Conservation (phyloP, 2,329 filamentous ascomycete species). For the Stagonosporopsis tanaceti region DNA sequence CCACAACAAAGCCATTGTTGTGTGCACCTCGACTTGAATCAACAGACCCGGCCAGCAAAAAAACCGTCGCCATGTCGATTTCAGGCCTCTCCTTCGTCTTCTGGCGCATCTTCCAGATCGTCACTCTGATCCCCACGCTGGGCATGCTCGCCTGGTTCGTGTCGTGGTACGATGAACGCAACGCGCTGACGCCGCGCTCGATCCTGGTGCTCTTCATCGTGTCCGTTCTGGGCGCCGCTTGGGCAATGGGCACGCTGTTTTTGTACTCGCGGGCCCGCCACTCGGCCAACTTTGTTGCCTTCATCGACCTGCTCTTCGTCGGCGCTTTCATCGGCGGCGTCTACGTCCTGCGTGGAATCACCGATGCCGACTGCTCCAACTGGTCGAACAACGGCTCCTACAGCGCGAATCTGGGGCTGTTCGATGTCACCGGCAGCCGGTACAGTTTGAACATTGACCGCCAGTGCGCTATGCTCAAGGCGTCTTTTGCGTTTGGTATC, state of each 20-base stretch:
- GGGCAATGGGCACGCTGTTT: slow-evolving; percentile 68
- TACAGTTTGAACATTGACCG: slow-evolving; percentile 70
- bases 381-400: slow-evolving; percentile 63
- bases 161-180: slow-evolving; percentile 63
- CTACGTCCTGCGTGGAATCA: slow-evolving; percentile 65
- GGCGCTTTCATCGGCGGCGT: slow-evolving; percentile 70
- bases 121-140: slow-evolving; percentile 69
- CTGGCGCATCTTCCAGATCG: slow-evolving; percentile 67
- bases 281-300: slow-evolving; percentile 66
- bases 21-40: neutral
- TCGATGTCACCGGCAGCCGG: slow-evolving; percentile 61
- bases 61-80: slow-evolving; percentile 52
- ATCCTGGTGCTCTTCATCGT: slow-evolving; percentile 72
- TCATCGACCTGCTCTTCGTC: slow-evolving; percentile 68
- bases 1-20: slow-evolving; percentile 8
- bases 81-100: slow-evolving; percentile 68
- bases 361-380: slow-evolving; percentile 71
- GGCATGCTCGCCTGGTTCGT: slow-evolving; percentile 70
- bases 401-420: slow-evolving; percentile 65
- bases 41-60: neutral
- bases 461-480: slow-evolving; percentile 91
- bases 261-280: slow-evolving; percentile 66
- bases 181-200: slow-evolving; percentile 66
- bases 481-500: slow-evolving; percentile 86
- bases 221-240: slow-evolving; percentile 67